A percentile compares a stretch with the other conserved stretches of the same genome.
phyloP scores from a whole-genome alignment of 208 protist genomes.

The Trypanosoma cruzi region DNA sequence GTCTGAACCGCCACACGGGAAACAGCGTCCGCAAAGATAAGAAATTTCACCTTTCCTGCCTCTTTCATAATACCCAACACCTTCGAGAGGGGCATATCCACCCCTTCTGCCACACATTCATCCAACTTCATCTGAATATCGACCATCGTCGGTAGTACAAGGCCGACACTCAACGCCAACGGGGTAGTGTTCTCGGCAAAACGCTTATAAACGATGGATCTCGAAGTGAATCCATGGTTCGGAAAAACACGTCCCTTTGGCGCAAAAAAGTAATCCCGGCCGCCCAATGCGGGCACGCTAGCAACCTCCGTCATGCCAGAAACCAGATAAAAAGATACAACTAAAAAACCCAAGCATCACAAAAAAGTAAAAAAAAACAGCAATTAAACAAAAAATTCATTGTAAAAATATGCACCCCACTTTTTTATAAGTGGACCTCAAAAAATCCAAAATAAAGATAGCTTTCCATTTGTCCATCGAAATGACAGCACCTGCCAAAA shows the following conservation, averaged over 20 bases:
- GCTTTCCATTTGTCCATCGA: too few relatives aligned
- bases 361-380: background rate
- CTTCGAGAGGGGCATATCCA: slow-evolving; percentile 58
- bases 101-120: slow-evolving; percentile 53
- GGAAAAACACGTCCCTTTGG: slow-evolving; percentile 25
- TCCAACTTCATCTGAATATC: slow-evolving; percentile 56
- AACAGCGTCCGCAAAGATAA: slow-evolving; percentile 53
- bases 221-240: slow-evolving; percentile 56
- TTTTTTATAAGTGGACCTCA: too few relatives aligned
- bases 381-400: background rate
- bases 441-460: too few relatives aligned
- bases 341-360: background rate
- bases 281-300: background rate
- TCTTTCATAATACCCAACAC: slow-evolving; percentile 47
- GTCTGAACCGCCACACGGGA: slow-evolving; percentile 66
- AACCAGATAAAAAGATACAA: background rate
- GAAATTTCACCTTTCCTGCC: slow-evolving; percentile 25
- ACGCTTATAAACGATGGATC: slow-evolving; percentile 48
- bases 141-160: slow-evolving; percentile 63
- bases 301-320: background rate
- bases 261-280: slow-evolving; percentile 10
- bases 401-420: background rate
- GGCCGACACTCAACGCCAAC: slow-evolving; percentile 47
- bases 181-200: slow-evolving; percentile 63
- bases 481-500: too few relatives aligned